phyloP scores from a whole-genome alignment of 495 filamentous ascomycete species.

The Penicillium nucicola region DNA sequence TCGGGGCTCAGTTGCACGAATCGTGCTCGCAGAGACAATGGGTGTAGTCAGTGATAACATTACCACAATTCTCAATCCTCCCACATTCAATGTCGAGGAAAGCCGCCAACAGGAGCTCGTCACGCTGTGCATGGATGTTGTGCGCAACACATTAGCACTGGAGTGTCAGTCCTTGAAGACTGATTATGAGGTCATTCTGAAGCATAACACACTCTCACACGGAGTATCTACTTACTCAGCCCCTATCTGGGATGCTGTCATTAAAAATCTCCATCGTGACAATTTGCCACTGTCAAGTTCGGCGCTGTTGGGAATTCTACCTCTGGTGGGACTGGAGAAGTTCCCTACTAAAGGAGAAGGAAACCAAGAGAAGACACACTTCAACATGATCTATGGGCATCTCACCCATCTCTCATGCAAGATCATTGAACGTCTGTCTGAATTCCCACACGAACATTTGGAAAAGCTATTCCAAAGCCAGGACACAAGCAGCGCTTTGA shows the following conservation, averaged over 20 bases:
- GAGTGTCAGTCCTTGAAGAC: slow-evolving; percentile 72
- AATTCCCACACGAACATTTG: slow-evolving; percentile 65
- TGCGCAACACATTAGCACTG: slow-evolving; percentile 66
- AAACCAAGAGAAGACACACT: slow-evolving; percentile 56
- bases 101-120: slow-evolving; percentile 34
- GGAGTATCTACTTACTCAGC: slow-evolving; percentile 62
- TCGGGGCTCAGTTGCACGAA: slow-evolving; percentile 46
- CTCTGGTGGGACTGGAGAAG: slow-evolving; percentile 68
- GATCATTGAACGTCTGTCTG: slow-evolving; percentile 71
- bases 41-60: slow-evolving; percentile 49
- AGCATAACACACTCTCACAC: slow-evolving; percentile 58
- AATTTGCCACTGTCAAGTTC: slow-evolving; percentile 64
- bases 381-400: slow-evolving; percentile 70
- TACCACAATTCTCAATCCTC: slow-evolving; percentile 38
- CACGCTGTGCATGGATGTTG: slow-evolving; percentile 55
- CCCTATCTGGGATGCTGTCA: slow-evolving; percentile 71
- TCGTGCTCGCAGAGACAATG: slow-evolving; percentile 53
- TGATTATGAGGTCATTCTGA: slow-evolving; percentile 65
- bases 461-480: slow-evolving; percentile 60
- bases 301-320: slow-evolving; percentile 66
- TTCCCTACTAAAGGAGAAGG: slow-evolving; percentile 54
- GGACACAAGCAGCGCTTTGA: slow-evolving; percentile 61
- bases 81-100: slow-evolving; percentile 38
- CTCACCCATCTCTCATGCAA: slow-evolving; percentile 66
- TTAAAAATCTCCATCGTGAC: slow-evolving; percentile 61